Conservation (phyloP, 2,329 filamentous ascomycete genomes). For the Bipolaris cookei region DNA sequence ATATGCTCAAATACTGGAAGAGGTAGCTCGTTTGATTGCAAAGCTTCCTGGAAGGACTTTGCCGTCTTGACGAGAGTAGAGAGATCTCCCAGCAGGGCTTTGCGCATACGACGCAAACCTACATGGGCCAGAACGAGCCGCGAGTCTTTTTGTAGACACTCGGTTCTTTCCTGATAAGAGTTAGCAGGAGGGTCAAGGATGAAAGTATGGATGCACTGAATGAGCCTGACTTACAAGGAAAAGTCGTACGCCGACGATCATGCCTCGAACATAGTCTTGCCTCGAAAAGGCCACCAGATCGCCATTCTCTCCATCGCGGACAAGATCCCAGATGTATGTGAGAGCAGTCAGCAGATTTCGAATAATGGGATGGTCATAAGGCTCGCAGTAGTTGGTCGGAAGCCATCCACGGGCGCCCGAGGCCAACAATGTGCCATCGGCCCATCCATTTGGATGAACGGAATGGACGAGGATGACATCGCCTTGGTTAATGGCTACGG, state of each 20-base stretch:
- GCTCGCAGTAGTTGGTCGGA: slow-evolving; percentile 96
- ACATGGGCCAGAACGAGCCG: slow-evolving; percentile 76
- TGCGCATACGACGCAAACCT: slow-evolving; percentile 77
- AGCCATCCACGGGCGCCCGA: slow-evolving; percentile 92
- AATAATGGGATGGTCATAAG: slow-evolving; percentile 89
- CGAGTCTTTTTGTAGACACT: slow-evolving; percentile 86
- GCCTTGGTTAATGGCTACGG: slow-evolving; percentile 84
- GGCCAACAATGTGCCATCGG: slow-evolving; percentile 87
- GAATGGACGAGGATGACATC: slow-evolving; percentile 95
- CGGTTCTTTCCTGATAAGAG: slow-evolving; percentile 74
- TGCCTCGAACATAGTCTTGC: slow-evolving; percentile 91
- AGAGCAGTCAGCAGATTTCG: slow-evolving; percentile 82
- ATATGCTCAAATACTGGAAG: slow-evolving; percentile 73
- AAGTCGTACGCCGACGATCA: slow-evolving; percentile 91
- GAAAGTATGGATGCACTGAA: background rate
- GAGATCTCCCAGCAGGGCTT: slow-evolving; percentile 85
- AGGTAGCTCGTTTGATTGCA: slow-evolving; percentile 49
- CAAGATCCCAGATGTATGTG: slow-evolving; percentile 89
- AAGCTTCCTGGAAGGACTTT: slow-evolving; percentile 80
- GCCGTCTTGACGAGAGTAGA: slow-evolving; percentile 88
- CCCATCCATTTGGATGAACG: slow-evolving; percentile 98
- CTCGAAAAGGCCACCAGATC: slow-evolving; percentile 82
- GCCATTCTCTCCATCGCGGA: slow-evolving; percentile 76
- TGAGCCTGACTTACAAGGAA: slow-evolving; percentile 70
- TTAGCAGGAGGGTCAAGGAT: slow-evolving; percentile 21